Percentiles rank a stretch among this genome's conserved stretches.
Evolutionary conservation across 352 stramenopile species (phyloP).

Genomic region (Lagenidium sp.): DNA sequence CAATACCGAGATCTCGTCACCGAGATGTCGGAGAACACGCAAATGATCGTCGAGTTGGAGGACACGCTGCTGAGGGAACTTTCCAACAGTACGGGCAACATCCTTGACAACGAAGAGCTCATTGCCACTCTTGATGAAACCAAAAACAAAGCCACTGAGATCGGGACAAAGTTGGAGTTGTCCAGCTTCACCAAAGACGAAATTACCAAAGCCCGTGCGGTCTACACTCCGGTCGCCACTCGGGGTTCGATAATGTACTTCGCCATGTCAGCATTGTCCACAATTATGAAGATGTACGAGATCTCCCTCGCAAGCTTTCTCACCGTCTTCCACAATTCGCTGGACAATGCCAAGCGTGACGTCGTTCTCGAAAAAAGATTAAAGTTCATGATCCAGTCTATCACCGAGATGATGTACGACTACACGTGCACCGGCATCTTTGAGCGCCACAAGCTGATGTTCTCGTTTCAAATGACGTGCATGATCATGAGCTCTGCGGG

Average conservation of each 20-base stretch:
- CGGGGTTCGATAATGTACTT: constrained; percentile 95
- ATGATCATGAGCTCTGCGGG: constrained; percentile 90
- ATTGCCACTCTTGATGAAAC: constrained; percentile 93
- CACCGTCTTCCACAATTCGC: constrained; percentile 85
- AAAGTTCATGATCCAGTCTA: constrained; percentile 84
- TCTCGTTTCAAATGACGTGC: constrained; percentile 94
- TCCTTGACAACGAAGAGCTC: constrained; percentile 93
- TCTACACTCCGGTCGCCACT: constrained; percentile 89
- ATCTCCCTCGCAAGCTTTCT: constrained; percentile 92
- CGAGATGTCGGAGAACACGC: constrained; percentile 91
- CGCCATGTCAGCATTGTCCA: constrained; percentile 84
- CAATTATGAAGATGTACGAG: constrained; percentile 96
- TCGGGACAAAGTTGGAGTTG: constrained; percentile 90
- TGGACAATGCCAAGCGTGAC: constrained; percentile 88
- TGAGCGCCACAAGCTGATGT: constrained; percentile 97
- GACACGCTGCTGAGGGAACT: constrained; percentile 89
- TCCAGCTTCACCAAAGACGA: constrained; percentile 92
- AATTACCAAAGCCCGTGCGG: constrained; percentile 85
- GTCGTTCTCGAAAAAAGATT: constrained; percentile 86
- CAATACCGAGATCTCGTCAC: constrained; percentile 89
- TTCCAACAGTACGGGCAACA: constrained; percentile 87
- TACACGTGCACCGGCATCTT: constrained; percentile 97
- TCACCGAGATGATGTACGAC: constrained; percentile 93
- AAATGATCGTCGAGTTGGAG: constrained; percentile 90
- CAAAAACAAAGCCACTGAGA: constrained; percentile 93